Conservation (phyloP, 306 rosid genomes). For the Begonia masoniana region DNA sequence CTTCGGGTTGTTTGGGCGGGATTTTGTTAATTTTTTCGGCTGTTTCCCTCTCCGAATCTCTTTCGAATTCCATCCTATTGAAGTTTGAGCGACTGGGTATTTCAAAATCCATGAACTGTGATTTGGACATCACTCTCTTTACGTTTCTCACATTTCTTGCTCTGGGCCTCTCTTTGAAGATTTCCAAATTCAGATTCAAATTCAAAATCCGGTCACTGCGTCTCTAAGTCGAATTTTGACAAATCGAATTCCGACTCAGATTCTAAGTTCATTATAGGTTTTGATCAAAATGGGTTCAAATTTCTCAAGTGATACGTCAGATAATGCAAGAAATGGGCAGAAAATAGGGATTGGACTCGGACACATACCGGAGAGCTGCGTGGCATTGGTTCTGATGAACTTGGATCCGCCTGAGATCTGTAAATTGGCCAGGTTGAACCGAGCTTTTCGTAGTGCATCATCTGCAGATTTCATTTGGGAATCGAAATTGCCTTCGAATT, state of each 20-base stretch:
- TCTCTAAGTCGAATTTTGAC: background rate
- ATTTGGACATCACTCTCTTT: conserved; percentile 8
- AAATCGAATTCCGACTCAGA: background rate
- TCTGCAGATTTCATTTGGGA: conserved; percentile 84
- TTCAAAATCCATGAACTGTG: conserved; percentile 34
- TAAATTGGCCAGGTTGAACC: conserved; percentile 49
- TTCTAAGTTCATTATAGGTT: conserved; percentile 2
- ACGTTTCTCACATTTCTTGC: conserved; percentile 19
- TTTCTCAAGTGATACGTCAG: no score
- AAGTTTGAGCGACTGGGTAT: conserved; percentile 5
- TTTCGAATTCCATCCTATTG: background rate
- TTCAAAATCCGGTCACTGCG: conserved; percentile 19
- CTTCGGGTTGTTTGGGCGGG: no score
- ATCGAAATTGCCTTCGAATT: conserved; percentile 61
- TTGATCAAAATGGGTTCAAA: conserved; percentile 36
- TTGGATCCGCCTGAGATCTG: conserved; percentile 73
- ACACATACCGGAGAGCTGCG: conserved; percentile 75
- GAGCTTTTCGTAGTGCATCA: conserved; percentile 67
- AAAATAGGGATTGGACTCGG: conserved; percentile 40
- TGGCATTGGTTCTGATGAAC: conserved; percentile 48
- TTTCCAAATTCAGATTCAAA: conserved; percentile 45
- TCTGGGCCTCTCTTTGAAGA: conserved; percentile 41
- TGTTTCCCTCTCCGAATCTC: no score
- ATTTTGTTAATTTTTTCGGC: no score
- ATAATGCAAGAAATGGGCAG: conserved; percentile 20